Conservation (phyloP, 305 asterid species). For the Fraxinus xanthoxyloides region DNA sequence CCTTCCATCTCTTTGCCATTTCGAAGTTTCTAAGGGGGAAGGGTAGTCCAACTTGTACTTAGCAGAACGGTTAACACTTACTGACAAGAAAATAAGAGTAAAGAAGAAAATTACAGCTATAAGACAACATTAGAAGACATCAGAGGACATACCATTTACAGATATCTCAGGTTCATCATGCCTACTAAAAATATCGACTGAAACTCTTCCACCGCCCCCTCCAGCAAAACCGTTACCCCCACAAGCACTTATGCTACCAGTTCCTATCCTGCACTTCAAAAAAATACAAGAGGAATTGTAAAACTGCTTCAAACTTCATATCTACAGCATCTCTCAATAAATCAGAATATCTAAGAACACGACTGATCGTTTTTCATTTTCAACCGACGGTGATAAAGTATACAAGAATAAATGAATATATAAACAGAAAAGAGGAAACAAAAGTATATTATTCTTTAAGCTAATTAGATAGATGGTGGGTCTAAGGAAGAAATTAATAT, state of each 20-base stretch:
- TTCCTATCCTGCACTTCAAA: slow-evolving; percentile 81
- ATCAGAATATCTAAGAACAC: background rate
- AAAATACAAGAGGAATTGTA: slow-evolving; percentile 22
- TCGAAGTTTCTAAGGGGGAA: background rate
- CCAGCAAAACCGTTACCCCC: slow-evolving; percentile 97
- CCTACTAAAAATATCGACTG: slow-evolving; percentile 90
- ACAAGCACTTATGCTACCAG: slow-evolving; percentile 82
- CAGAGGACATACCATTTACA: slow-evolving; percentile 57
- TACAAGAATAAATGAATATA: slow-evolving; percentile 8
- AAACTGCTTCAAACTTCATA: slow-evolving; percentile 8
- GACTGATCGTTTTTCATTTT: background rate
- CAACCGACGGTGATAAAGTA: background rate
- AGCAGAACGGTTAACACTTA: slow-evolving; percentile 2
- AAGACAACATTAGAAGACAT: background rate
- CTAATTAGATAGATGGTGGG: background rate
- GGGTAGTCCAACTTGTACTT: background rate
- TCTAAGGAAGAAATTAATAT: background rate
- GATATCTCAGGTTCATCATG: slow-evolving; percentile 81
- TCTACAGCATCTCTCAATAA: slow-evolving; percentile 11
- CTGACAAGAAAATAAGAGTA: background rate
- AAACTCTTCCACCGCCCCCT: slow-evolving; percentile 96
- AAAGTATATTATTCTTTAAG: background rate
- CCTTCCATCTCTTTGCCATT: background rate
- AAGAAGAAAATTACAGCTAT: background rate
- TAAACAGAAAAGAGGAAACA: slow-evolving; percentile 11